Evolutionary conservation across 257 asterid genomes (phyloP).

Genomic region (Thymus mandschuricus): DNA sequence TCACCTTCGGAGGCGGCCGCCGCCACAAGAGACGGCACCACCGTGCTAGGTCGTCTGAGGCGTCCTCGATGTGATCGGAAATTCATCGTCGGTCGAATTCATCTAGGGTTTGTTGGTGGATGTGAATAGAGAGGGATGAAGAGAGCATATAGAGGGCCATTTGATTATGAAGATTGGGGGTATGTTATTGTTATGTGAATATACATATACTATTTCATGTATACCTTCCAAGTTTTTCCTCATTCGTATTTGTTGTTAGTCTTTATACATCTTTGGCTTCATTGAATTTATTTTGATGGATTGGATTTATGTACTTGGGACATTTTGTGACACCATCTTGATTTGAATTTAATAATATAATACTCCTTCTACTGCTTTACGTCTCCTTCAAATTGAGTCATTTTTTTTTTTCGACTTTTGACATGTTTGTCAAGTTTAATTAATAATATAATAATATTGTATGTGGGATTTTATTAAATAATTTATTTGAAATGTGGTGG

Average conservation of each 20-base stretch:
- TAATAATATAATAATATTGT: not conserved
- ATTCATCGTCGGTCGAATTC: too few relatives aligned
- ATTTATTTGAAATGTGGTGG: constrained; percentile 17
- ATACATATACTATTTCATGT: constrained; percentile 39
- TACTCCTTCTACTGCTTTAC: constrained; percentile 10
- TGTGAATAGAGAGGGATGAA: constrained; percentile 56
- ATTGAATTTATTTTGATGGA: constrained; percentile 27
- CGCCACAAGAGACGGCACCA: constrained; percentile 63
- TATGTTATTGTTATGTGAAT: constrained; percentile 33
- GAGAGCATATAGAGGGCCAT: constrained; percentile 30
- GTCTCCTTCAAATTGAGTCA: too few relatives aligned
- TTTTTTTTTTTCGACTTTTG: too few relatives aligned
- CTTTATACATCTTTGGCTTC: constrained; percentile 22
- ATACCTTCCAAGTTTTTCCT: constrained; percentile 18
- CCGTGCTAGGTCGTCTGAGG: constrained; percentile 37
- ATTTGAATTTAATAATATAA: constrained; percentile 10
- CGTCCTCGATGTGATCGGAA: constrained; percentile 37
- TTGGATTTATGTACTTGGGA: constrained; percentile 31
- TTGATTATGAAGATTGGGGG: constrained; percentile 27
- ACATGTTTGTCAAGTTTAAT: too few relatives aligned
- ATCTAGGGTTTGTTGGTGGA: not conserved
- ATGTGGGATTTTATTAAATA: not conserved
- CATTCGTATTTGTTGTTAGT: constrained; percentile 27
- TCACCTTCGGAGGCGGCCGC: constrained; percentile 60
- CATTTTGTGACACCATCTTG: constrained; percentile 19